phyloP scores from a whole-genome alignment of 2,329 filamentous ascomycete species.

The Pyricularia pennisetigena region DNA sequence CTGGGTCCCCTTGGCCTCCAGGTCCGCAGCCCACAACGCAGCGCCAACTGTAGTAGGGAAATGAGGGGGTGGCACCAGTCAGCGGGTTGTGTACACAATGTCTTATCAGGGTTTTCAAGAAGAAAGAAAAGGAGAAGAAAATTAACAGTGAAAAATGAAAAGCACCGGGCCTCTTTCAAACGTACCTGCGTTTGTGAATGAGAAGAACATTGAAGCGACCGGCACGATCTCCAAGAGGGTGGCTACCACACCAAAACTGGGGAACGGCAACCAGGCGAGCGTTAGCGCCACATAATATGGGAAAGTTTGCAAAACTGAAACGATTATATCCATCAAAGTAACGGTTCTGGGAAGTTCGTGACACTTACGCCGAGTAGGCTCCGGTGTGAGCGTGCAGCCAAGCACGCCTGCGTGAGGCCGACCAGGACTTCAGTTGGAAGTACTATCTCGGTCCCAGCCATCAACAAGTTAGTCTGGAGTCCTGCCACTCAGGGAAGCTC shows the following conservation, averaged over 20 bases:
- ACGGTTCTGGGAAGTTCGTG: neutral
- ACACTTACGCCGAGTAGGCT: conserved; percentile 69
- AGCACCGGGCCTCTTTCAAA: neutral
- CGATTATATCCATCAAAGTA: neutral
- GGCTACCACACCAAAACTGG: conserved; percentile 63
- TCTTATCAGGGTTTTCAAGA: neutral
- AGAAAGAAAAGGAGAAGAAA: neutral
- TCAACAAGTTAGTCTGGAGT: neutral
- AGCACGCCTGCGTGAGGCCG: conserved; percentile 48
- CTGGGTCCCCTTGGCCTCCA: conserved; percentile 48
- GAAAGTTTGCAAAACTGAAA: neutral
- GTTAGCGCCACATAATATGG: neutral
- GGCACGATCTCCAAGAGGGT: conserved; percentile 80
- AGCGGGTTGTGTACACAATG: neutral
- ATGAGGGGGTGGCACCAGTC: neutral
- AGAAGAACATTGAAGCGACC: conserved; percentile 70
- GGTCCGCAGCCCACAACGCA: conserved; percentile 87
- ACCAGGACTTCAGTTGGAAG: conserved; percentile 87
- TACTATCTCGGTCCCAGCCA: conserved; percentile 41
- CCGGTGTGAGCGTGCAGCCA: conserved; percentile 63
- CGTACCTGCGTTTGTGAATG: conserved; percentile 75
- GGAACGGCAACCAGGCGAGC: neutral
- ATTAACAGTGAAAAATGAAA: neutral
- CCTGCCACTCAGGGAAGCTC: conserved; percentile 7
- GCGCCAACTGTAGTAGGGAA: conserved; percentile 55